phyloP scores from a whole-genome alignment of 345 rosid species.

The Camelina neglecta region DNA sequence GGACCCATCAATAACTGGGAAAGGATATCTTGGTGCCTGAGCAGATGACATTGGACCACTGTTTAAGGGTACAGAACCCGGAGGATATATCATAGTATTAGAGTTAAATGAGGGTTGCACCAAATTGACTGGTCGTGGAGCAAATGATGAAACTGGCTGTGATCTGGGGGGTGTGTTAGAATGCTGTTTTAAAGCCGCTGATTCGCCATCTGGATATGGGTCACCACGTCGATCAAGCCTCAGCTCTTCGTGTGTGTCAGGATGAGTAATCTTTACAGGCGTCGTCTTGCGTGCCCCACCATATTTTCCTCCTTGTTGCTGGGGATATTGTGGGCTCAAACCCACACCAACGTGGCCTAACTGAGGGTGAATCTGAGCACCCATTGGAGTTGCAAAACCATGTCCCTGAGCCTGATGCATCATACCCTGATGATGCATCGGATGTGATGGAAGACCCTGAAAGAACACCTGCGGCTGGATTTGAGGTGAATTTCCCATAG shows the following conservation, averaged over 20 bases:
- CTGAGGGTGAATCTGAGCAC: slow-evolving; percentile 67
- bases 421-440: slow-evolving; percentile 78
- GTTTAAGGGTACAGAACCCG: slow-evolving; percentile 60
- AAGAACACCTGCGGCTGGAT: slow-evolving; percentile 74
- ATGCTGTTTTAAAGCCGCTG: slow-evolving; percentile 64
- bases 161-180: slow-evolving; percentile 67
- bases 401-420: slow-evolving; percentile 87
- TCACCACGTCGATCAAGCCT: slow-evolving; percentile 81
- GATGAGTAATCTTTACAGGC: slow-evolving; percentile 87
- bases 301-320: slow-evolving; percentile 79
- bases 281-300: slow-evolving; percentile 65
- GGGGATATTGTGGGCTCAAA: slow-evolving; percentile 63
- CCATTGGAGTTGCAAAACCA: slow-evolving; percentile 66
- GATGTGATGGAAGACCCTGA: slow-evolving; percentile 71
- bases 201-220: slow-evolving; percentile 57
- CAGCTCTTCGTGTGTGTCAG: slow-evolving; percentile 92
- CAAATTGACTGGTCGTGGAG: slow-evolving; percentile 58
- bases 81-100: slow-evolving; percentile 52
- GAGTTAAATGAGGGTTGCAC: slow-evolving; percentile 54
- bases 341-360: slow-evolving; percentile 74
- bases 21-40: slow-evolving; percentile 68
- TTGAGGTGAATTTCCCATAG: slow-evolving; percentile 71
- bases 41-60: slow-evolving; percentile 61
- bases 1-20: slow-evolving; percentile 57
- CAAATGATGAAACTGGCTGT: slow-evolving; percentile 64